A percentile compares a stretch with the other conserved stretches of the same genome.
phyloP scores from a whole-genome alignment of 306 rosid species.

The Ceratonia siliqua region DNA sequence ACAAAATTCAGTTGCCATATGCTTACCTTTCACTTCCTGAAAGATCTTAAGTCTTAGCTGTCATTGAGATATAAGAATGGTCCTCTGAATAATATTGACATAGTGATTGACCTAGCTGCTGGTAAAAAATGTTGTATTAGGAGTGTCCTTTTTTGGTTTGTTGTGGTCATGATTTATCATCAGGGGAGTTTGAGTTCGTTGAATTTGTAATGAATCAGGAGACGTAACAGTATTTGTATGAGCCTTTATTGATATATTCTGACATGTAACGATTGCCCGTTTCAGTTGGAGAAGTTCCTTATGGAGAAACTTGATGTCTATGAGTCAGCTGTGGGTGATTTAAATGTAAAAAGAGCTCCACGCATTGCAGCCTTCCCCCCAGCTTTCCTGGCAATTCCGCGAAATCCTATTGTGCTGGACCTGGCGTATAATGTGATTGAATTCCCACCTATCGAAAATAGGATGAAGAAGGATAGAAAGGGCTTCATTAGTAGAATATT shows the following conservation, averaged over 20 bases:
- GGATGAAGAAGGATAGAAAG: constrained; percentile 54
- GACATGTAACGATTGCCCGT: constrained; percentile 22
- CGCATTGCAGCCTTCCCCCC: constrained; percentile 49
- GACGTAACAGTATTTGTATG: neutral
- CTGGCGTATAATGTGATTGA: constrained; percentile 48
- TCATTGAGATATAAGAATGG: neutral
- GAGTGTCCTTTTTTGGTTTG: neutral
- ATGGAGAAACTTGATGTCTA: constrained; percentile 51
- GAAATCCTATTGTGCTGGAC: constrained; percentile 51
- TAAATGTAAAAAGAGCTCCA: constrained; percentile 41
- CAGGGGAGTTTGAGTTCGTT: neutral
- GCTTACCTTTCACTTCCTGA: neutral
- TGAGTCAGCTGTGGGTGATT: constrained; percentile 49
- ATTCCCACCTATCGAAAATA: constrained; percentile 47
- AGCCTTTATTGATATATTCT: constrained; percentile 32
- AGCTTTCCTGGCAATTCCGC: constrained; percentile 44
- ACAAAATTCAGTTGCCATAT: neutral
- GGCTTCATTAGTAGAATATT: constrained; percentile 50
- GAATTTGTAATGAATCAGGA: constrained; percentile 3
- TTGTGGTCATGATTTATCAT: neutral
- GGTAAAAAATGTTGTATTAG: neutral
- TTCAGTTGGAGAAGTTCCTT: constrained; percentile 49
- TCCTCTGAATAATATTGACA: neutral
- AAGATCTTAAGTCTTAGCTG: neutral
- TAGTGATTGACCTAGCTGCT: neutral